A percentile compares a stretch with the other conserved stretches of the same genome.
These are phyloP conservation scores for Aspergillus sclerotioniger DNA, from an alignment of 495 filamentous ascomycete species.

Conservation along the genomic window DNA sequence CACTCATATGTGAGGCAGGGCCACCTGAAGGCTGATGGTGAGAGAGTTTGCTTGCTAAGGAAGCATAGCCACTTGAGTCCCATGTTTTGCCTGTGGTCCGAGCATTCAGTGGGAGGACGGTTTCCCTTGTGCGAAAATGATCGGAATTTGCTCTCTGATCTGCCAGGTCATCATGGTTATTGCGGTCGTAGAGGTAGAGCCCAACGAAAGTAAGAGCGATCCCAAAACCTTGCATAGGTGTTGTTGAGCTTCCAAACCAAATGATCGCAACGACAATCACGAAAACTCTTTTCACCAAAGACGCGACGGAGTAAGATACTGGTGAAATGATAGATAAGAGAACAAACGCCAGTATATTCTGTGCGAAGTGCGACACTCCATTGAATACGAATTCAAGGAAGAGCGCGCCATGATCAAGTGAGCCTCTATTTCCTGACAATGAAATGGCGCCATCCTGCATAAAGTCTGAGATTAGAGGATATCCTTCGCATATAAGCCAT, in stretches of 20 bases:
- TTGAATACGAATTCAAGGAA: conserved; percentile 91
- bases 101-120: conserved; percentile 67
- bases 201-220: conserved; percentile 89
- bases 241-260: conserved; percentile 92
- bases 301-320: conserved; percentile 95
- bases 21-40: conserved; percentile 26
- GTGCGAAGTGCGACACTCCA: conserved; percentile 92
- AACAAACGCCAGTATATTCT: conserved; percentile 93
- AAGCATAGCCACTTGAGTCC: conserved; percentile 44
- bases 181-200: conserved; percentile 94
- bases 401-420: conserved; percentile 76
- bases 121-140: conserved; percentile 56
- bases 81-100: conserved; percentile 34
- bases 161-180: conserved; percentile 76
- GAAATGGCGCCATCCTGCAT: conserved; percentile 62
- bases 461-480: conserved; percentile 56
- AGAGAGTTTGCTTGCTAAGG: conserved; percentile 28
- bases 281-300: conserved; percentile 93
- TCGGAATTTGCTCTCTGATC: conserved; percentile 64
- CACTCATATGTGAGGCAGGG: conserved; percentile 32
- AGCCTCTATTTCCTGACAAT: conserved; percentile 59
- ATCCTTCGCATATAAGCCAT: conserved; percentile 89
- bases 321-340: conserved; percentile 88
- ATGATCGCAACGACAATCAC: conserved; percentile 93
- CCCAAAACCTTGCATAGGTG: conserved; percentile 74